phyloP scores from a whole-genome alignment of 108 stramenopile genomes.

The Fragilaria radians region DNA sequence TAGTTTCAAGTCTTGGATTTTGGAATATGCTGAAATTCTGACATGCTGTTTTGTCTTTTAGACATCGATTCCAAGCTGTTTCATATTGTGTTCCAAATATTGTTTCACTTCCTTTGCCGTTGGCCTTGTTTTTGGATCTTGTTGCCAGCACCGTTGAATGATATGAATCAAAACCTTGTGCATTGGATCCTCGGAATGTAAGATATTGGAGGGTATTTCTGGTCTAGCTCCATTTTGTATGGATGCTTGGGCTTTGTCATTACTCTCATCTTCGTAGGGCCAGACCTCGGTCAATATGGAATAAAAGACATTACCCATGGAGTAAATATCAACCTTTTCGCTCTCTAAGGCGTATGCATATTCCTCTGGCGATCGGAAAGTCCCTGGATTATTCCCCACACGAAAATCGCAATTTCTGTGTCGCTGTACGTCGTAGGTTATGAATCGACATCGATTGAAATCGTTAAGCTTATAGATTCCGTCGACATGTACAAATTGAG shows the following conservation, averaged over 20 bases:
- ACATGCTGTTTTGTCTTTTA: no score
- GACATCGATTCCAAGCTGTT: background rate
- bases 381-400: conserved; percentile 45
- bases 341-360: conserved; percentile 28
- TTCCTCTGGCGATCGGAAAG: conserved; percentile 51
- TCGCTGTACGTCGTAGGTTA: conserved; percentile 4
- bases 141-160: conserved; percentile 1
- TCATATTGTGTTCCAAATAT: background rate
- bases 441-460: conserved; percentile 27
- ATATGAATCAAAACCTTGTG: background rate
- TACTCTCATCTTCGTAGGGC: conserved; percentile 16
- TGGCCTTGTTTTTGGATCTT: conserved; percentile 1
- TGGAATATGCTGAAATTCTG: no score
- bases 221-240: conserved; percentile 9
- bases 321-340: conserved; percentile 64
- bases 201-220: background rate
- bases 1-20: no score
- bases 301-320: conserved; percentile 63
- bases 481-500: conserved; percentile 23
- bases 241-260: background rate
- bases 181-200: background rate
- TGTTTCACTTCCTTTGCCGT: background rate
- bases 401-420: conserved; percentile 29
- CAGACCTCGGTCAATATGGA: conserved; percentile 37
- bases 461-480: conserved; percentile 29